phyloP scores from a whole-genome alignment of 1,139 yeast species.

The Kodamaea ohmeri region DNA sequence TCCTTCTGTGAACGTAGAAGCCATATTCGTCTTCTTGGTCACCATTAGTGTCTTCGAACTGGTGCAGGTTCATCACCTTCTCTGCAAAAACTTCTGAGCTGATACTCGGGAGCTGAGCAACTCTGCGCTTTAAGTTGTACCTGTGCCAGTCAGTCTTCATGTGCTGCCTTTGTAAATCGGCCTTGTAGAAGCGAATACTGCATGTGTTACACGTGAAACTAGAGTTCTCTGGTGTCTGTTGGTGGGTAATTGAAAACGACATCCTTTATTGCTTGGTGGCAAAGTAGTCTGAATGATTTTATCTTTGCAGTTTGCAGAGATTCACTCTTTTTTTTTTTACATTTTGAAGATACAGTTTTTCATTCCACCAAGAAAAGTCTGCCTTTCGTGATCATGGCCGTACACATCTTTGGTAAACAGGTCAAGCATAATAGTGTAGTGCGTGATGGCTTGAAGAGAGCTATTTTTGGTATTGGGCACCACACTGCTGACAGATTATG shows the following conservation, averaged over 20 bases:
- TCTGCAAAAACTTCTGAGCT: conserved; percentile 80
- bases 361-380: conserved; percentile 6
- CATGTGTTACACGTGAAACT: conserved; percentile 85
- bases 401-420: conserved; percentile 72
- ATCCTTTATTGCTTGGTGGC: conserved; percentile 12
- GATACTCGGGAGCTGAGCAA: conserved; percentile 79
- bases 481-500: conserved; percentile 75
- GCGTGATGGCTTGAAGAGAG: conserved; percentile 63
- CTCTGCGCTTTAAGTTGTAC: conserved; percentile 87
- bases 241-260: conserved; percentile 30
- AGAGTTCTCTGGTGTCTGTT: conserved; percentile 35
- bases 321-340: conserved; percentile 2
- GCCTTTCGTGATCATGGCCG: conserved; percentile 49
- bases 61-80: conserved; percentile 47
- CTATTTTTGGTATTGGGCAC: conserved; percentile 83
- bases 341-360: conserved; percentile 1
- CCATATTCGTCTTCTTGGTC: conserved; percentile 66
- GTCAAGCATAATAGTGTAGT: conserved; percentile 53
- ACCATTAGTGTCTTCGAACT: conserved; percentile 29
- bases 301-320: conserved; percentile 5
- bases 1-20: conserved; percentile 41
- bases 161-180: conserved; percentile 81
- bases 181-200: conserved; percentile 68
- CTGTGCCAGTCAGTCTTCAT: conserved; percentile 98
- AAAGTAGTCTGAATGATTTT: conserved; percentile 1